Conservation (phyloP, 352 stramenopile genomes). For the Stramenopiles sp. region DNA sequence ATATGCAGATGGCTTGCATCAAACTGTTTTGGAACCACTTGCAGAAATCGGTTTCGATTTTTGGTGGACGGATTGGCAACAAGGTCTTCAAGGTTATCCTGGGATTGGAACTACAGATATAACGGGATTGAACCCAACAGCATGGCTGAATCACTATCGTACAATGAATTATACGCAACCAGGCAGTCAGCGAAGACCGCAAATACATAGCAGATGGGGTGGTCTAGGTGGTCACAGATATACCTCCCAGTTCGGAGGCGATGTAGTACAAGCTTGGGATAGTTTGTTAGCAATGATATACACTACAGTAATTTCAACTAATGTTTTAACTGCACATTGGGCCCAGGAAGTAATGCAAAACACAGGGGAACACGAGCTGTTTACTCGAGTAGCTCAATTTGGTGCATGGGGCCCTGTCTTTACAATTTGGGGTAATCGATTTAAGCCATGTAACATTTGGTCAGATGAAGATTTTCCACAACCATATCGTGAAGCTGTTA, state of each 20-base stretch:
- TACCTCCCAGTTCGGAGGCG: slow-evolving; percentile 31
- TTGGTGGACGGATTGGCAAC: slow-evolving; percentile 41
- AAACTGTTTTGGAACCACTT: slow-evolving; percentile 15
- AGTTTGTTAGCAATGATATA: too few species aligned
- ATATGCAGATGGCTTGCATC: slow-evolving; percentile 18
- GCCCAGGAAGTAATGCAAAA: too few species aligned
- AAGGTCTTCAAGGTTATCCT: slow-evolving; percentile 21
- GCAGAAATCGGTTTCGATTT: slow-evolving; percentile 24
- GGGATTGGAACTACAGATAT: too few species aligned
- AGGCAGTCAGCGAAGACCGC: slow-evolving; percentile 14
- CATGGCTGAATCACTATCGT: slow-evolving; percentile 33
- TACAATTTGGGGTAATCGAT: too few species aligned
- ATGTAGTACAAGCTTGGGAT: slow-evolving; percentile 26
- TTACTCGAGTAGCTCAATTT: too few species aligned
- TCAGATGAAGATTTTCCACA: too few species aligned
- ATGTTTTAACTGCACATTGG: too few species aligned
- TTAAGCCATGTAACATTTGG: too few species aligned
- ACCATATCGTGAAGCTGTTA: too few species aligned
- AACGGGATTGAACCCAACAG: slow-evolving; percentile 32
- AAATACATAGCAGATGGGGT: slow-evolving; percentile 30
- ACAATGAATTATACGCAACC: slow-evolving; percentile 19
- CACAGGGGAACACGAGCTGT: too few species aligned
- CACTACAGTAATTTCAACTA: too few species aligned
- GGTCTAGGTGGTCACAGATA: slow-evolving; percentile 35
- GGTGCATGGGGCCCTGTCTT: too few species aligned